Conservation (phyloP, 1,284 basidiomycete genomes). For the Cerrena zonata region DNA sequence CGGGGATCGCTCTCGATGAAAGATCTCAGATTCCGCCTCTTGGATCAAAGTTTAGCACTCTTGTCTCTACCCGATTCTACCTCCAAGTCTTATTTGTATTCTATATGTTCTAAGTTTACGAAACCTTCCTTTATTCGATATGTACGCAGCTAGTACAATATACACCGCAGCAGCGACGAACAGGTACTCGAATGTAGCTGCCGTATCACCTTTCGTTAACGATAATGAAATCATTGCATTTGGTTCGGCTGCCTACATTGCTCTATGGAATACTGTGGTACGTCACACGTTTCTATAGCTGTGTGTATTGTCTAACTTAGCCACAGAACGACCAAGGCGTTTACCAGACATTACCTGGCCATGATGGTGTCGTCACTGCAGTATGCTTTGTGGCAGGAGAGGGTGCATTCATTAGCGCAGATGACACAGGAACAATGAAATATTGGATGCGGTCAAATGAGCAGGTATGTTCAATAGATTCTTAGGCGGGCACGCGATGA, state of each 20-base stretch:
- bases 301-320: conserved; percentile 27
- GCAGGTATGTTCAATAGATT: neutral
- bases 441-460: conserved; percentile 38
- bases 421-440: conserved; percentile 61
- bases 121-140: conserved; percentile 7
- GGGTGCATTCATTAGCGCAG: conserved; percentile 58
- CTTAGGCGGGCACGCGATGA: neutral
- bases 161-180: conserved; percentile 81
- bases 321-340: conserved; percentile 51
- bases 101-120: no score
- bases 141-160: conserved; percentile 37
- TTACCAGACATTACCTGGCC: conserved; percentile 65
- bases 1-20: neutral
- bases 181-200: conserved; percentile 63
- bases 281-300: conserved; percentile 15
- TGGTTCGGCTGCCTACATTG: conserved; percentile 71
- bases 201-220: conserved; percentile 45
- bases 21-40: neutral
- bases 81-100: neutral
- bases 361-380: conserved; percentile 71
- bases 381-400: conserved; percentile 53
- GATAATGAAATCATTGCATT: conserved; percentile 67
- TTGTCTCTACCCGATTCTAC: neutral
- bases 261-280: conserved; percentile 71
- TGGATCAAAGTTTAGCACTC: no score